A percentile compares a stretch with the other conserved stretches of the same genome.
phyloP scores from a whole-genome alignment of 306 rosid genomes.

The Pueraria montana region DNA sequence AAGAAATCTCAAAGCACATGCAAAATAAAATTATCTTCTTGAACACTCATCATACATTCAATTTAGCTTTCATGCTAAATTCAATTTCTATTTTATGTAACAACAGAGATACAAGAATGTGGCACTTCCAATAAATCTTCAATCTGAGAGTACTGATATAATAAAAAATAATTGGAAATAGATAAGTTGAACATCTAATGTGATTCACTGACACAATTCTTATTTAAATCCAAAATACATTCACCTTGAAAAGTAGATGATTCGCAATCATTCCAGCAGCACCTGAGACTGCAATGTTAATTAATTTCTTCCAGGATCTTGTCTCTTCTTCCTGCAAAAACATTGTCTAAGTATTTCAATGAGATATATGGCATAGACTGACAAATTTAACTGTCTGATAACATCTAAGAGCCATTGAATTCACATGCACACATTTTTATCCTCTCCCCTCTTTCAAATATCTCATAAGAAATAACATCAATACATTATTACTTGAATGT shows the following conservation, averaged over 20 bases:
- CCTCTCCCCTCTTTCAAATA: slow-evolving; percentile 26
- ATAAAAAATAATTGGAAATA: neutral
- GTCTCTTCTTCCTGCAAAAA: slow-evolving; percentile 94
- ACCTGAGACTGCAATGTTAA: slow-evolving; percentile 91
- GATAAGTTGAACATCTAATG: neutral
- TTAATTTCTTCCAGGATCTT: slow-evolving; percentile 87
- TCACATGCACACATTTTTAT: neutral
- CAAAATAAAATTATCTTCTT: slow-evolving; percentile 10
- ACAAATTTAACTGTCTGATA: slow-evolving; percentile 7
- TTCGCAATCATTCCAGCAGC: slow-evolving; percentile 99
- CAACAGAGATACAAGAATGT: slow-evolving; percentile 25
- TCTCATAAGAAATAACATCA: neutral
- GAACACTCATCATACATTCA: slow-evolving; percentile 7
- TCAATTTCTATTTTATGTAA: slow-evolving; percentile 31
- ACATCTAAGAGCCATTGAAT: slow-evolving; percentile 24
- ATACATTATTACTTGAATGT: slow-evolving; percentile 26
- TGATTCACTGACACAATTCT: slow-evolving; percentile 12
- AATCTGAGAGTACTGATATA: slow-evolving; percentile 3
- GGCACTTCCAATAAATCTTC: slow-evolving; percentile 5
- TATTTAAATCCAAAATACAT: slow-evolving; percentile 36
- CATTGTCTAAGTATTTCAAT: slow-evolving; percentile 28
- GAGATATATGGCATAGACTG: neutral
- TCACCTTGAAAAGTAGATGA: slow-evolving; percentile 95
- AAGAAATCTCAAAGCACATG: slow-evolving; percentile 1
- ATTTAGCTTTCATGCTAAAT: slow-evolving; percentile 9